These are phyloP conservation scores for Trichoderma virens DNA, from an alignment of 495 filamentous ascomycete genomes.

Conservation along the genomic window DNA sequence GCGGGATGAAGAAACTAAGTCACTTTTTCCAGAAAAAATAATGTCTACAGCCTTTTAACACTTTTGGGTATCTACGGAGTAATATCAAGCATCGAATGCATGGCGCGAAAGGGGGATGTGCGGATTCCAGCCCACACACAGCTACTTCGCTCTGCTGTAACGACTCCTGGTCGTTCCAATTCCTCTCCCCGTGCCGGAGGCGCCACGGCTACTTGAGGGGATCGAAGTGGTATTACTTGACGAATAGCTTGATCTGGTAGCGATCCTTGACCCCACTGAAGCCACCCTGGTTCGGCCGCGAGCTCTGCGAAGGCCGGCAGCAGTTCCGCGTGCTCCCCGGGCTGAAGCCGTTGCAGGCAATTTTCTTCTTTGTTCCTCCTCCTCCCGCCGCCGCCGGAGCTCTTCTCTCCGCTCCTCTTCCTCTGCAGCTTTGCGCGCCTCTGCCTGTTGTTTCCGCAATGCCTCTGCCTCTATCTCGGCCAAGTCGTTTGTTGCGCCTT, in stretches of 20 bases:
- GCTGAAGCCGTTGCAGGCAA: slow-evolving; percentile 32
- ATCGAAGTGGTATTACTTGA: slow-evolving; percentile 25
- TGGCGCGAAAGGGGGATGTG: background rate
- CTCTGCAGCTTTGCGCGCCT: slow-evolving; percentile 64
- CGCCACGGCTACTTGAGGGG: slow-evolving; percentile 21
- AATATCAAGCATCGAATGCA: background rate
- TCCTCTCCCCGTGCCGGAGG: slow-evolving; percentile 38
- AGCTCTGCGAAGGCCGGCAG: slow-evolving; percentile 19
- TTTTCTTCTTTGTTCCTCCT: slow-evolving; percentile 53
- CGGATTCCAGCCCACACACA: slow-evolving; percentile 4
- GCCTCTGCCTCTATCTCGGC: slow-evolving; percentile 75
- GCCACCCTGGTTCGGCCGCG: slow-evolving; percentile 20
- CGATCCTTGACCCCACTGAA: slow-evolving; percentile 14
- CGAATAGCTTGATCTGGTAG: slow-evolving; percentile 20
- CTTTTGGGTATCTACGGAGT: slow-evolving; percentile 11
- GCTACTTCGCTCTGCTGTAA: slow-evolving; percentile 15
- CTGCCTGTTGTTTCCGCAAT: slow-evolving; percentile 59
- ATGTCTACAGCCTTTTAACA: background rate
- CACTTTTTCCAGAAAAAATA: slow-evolving; percentile 72
- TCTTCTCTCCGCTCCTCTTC: slow-evolving; percentile 69
- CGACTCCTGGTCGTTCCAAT: slow-evolving; percentile 25
- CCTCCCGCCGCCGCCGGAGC: slow-evolving; percentile 58
- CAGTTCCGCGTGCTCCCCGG: slow-evolving; percentile 13
- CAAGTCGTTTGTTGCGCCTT: slow-evolving; percentile 78
- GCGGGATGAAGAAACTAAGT: slow-evolving; percentile 95